Base-by-base conservation (phyloP, 495 filamentous ascomycete species). In the Tuber brumale region DNA sequence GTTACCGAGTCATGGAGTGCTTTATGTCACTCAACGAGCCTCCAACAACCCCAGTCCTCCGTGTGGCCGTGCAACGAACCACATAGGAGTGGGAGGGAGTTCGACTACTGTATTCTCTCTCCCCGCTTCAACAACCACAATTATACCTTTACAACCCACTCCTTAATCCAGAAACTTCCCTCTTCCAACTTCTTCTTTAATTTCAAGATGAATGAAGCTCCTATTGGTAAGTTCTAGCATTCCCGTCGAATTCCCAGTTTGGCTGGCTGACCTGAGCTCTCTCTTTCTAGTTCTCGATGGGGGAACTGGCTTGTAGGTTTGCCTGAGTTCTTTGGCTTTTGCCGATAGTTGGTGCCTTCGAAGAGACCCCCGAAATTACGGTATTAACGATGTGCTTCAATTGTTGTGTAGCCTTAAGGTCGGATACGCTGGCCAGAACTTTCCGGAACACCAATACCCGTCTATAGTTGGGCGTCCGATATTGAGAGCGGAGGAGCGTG, bases 381-480 rank as follows among this genome's bases (percentile, higher is more conserved):
- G 72, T 66, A 14, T 41, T 41, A 35, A 41, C n/a, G n/a, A 35
- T 74, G 43, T 27, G 43, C 6, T 61, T 48, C 70, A 77, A 75
- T 70, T 72, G 18, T 66, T 71, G 57, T 27, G 76, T 76, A 83
- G 82, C 89, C 91, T 98, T 85, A 99, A 99, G 86, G 95, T 97
- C 86, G 95, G 95, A 84, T 98, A 97, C 88, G 96, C 95, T 45
- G 77, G 80, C 57, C 82, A 98, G 89, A 98, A 99, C 87, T 99
- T 98, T 86, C 95, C 95, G 83, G 95, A 97, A 88, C 92, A 94
- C 85, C 95, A 98, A 86, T 97, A 93, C 87, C 95, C 95, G 73
- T 97, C 94, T 81, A 97, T 98, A 86, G 94, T 99, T 86, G 95
- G 95, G 84, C 93, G 96, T 81, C 95, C 95, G 71, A 98, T 99